Evolutionary conservation across 169 alveolate species (phyloP).

Genomic region (Plasmodium yoelii): DNA sequence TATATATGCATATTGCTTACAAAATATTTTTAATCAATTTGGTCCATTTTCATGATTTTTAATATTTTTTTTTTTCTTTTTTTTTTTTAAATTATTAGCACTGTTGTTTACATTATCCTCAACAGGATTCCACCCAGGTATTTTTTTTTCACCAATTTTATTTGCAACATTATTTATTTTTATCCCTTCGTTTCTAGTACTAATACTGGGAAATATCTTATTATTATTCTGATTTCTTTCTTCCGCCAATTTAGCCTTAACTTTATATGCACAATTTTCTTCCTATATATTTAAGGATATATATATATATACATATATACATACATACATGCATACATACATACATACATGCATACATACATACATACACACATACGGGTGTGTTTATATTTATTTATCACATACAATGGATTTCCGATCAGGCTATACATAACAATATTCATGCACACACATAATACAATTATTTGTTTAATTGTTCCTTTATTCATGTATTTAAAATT

Average conservation of each 20-base stretch:
- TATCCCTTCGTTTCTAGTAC: not conserved
- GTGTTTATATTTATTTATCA: not conserved
- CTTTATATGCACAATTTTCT: constrained; percentile 62
- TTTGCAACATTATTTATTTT: constrained; percentile 1
- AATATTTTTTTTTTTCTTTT: constrained; percentile 42
- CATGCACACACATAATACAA: not conserved
- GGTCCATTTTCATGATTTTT: constrained; percentile 12
- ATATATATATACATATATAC: too few relatives aligned
- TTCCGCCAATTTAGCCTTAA: constrained; percentile 56
- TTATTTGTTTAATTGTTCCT: not conserved
- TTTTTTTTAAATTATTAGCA: not conserved
- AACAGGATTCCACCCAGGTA: constrained; percentile 75
- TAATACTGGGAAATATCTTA: constrained; percentile 7
- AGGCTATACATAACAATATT: not conserved
- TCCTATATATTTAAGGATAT: constrained; percentile 26
- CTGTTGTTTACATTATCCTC: constrained; percentile 24
- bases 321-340: too few relatives aligned
- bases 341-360: too few relatives aligned
- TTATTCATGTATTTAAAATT: not conserved
- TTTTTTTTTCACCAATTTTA: constrained; percentile 33
- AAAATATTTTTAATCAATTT: constrained; percentile 5
- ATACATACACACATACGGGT: too few relatives aligned
- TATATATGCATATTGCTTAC: not conserved
- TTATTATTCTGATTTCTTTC: constrained; percentile 20
- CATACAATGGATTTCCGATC: too few relatives aligned